Evolutionary conservation across 495 filamentous ascomycete genomes (phyloP).

Genomic region (Penicillium canariense): DNA sequence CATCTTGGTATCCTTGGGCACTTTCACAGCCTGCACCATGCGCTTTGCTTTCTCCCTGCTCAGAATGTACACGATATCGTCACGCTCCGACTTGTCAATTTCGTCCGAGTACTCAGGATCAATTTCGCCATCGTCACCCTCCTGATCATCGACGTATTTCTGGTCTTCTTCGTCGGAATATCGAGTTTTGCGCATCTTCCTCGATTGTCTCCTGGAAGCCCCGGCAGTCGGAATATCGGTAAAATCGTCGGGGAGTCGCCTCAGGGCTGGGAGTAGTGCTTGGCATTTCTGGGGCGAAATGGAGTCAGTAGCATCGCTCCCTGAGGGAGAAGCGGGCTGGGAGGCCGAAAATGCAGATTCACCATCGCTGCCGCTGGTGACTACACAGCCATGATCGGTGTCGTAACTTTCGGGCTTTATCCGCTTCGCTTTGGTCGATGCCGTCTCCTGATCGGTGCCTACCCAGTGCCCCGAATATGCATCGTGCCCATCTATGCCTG

Average conservation of each 20-base stretch:
- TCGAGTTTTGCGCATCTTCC: not conserved
- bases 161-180: not conserved
- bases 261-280: not conserved
- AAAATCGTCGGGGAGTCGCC: not conserved
- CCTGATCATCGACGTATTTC: conserved; percentile 4
- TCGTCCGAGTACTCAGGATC: not conserved
- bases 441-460: no score
- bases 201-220: not conserved
- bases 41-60: conserved; percentile 31
- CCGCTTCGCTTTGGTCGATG: not conserved
- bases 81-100: not conserved
- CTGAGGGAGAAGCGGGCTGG: not conserved
- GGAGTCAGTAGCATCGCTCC: not conserved
- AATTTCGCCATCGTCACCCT: conserved; percentile 6
- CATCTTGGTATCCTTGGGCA: conserved; percentile 36
- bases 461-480: no score
- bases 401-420: not conserved
- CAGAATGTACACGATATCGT: conserved; percentile 27
- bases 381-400: no score
- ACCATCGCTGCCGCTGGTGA: not conserved
- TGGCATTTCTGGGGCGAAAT: not conserved
- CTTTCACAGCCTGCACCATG: conserved; percentile 23
- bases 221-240: not conserved
- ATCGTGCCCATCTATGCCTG: no score
- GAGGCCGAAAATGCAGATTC: not conserved